Base-by-base conservation (phyloP, 257 asterid species). In the Lithospermum erythrorhizon region DNA sequence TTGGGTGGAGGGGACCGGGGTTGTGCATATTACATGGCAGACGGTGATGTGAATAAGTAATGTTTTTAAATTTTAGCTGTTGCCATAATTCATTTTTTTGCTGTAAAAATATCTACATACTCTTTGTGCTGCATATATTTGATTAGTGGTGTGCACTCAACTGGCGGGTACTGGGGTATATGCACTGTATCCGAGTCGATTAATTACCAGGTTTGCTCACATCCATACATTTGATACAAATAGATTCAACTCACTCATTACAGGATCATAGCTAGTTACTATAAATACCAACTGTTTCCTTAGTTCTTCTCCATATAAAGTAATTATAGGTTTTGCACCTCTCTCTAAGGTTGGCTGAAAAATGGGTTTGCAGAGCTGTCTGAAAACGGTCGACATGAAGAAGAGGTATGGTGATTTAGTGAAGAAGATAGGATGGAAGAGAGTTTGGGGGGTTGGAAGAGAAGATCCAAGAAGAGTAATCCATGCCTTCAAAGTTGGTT, bases 401-500 rank as follows among this genome's bases (percentile, higher is more conserved):
- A 86, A 80, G 63, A 59, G 77, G 6, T 57, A 74, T 0, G 59
- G 48, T 52, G 21, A 48, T 58, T 60, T 62, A 6, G 48, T 68
- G 7, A 78, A 69, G 53, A 74, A 69, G 58, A 21, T 59, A 61
- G 76, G 65, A 55, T 80, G 87, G 86, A 73, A 22, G 68, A 72
- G 65, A 0, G 55, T 84, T 0, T 69, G 80, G 76, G 73, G 78
- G 60, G 87, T 70, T 6, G 96, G 95, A 58, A 64, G 58, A 64
- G 96, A 91, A 41, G 98, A 91, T 69, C 82, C 80, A 0, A 71
- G 94, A 37, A 79, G 93, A 70, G 76, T 86, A 4, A 63, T 86
- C 52, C 98, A 88, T 69, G 71, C 98, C 6, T 64, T 91, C 22
- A 91, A 91, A 82, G 94, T 88, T 29, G 98, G 96, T 37, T 48